Percentiles rank a stretch among this genome's conserved stretches.
phyloP scores from a whole-genome alignment of 1,284 basidiomycete genomes.

The Irpex sp. region DNA sequence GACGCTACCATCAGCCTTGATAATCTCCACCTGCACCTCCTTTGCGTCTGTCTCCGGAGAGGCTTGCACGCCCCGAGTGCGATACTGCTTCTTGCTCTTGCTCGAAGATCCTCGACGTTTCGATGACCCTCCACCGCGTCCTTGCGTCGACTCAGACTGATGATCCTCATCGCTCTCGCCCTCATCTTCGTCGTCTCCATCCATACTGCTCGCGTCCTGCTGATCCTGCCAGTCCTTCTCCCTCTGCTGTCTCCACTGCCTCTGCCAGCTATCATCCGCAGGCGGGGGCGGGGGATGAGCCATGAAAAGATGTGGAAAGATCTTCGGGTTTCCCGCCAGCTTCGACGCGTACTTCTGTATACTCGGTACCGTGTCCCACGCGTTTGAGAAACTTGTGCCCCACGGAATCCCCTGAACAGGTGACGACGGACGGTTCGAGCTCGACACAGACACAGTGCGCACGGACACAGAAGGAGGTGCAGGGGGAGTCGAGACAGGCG shows the following conservation, averaged over 20 bases:
- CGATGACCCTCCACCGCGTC: constrained; percentile 20
- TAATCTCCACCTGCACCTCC: constrained; percentile 47
- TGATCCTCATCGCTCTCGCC: constrained; percentile 37
- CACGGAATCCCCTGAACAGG: constrained; percentile 43
- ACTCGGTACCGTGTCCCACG: constrained; percentile 78
- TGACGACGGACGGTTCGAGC: constrained; percentile 18
- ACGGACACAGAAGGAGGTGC: constrained; percentile 17
- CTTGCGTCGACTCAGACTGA: constrained; percentile 20
- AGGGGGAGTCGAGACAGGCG: constrained; percentile 25
- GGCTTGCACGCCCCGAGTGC: constrained; percentile 60
- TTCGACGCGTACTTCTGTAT: constrained; percentile 74
- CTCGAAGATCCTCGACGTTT: constrained; percentile 32
- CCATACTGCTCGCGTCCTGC: constrained; percentile 66
- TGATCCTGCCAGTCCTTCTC: constrained; percentile 35
- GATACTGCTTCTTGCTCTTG: constrained; percentile 49
- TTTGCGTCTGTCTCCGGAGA: constrained; percentile 45
- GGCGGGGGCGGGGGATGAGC: constrained; percentile 43
- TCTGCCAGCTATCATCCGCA: constrained; percentile 36
- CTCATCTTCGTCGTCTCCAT: constrained; percentile 82
- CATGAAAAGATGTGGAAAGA: constrained; percentile 25
- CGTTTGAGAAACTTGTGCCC: constrained; percentile 68
- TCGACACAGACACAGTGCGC: constrained; percentile 1
- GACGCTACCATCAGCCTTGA: constrained; percentile 12
- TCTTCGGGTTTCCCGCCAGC: constrained; percentile 48
- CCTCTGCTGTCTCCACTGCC: constrained; percentile 11